These are phyloP conservation scores for Euphorbia corollata DNA, from an alignment of 441 rosid genomes.

Conservation along the genomic window DNA sequence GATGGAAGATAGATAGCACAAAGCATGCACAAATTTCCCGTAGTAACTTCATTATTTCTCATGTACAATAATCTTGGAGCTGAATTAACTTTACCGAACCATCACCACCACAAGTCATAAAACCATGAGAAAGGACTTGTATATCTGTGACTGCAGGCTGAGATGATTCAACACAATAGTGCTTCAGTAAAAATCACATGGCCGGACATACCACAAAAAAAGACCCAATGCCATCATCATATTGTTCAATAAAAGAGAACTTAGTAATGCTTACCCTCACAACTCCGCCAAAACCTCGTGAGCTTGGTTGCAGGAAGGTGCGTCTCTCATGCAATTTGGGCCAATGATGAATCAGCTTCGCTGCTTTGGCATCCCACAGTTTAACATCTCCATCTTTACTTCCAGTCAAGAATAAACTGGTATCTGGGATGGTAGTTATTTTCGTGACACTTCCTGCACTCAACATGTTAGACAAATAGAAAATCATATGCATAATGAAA, in stretches of 20 bases:
- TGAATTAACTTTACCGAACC: constrained; percentile 66
- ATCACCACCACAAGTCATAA: constrained; percentile 86
- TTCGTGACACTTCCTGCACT: constrained; percentile 77
- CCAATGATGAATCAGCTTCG: constrained; percentile 75
- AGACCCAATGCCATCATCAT: constrained; percentile 1
- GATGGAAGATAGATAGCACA: constrained; percentile 5
- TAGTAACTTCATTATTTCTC: constrained; percentile 18
- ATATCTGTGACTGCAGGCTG: constrained; percentile 93
- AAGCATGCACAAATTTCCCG: background rate
- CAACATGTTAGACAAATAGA: constrained; percentile 22
- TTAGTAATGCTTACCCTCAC: constrained; percentile 51
- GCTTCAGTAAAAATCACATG: constrained; percentile 6
- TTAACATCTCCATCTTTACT: constrained; percentile 96
- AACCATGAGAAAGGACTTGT: constrained; percentile 73
- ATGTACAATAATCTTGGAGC: constrained; percentile 32
- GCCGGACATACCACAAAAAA: no score
- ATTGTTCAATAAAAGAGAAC: constrained; percentile 7
- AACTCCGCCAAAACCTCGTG: constrained; percentile 89
- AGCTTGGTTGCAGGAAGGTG: constrained; percentile 73
- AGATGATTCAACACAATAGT: constrained; percentile 18
- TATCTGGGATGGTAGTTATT: constrained; percentile 65
- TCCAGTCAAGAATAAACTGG: constrained; percentile 89
- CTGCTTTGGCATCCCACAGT: constrained; percentile 94
- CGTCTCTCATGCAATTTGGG: constrained; percentile 85
- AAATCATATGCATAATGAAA: constrained; percentile 2